Base-by-base conservation (phyloP, 805 yeast species). In the Yamadazyma endophytica region DNA sequence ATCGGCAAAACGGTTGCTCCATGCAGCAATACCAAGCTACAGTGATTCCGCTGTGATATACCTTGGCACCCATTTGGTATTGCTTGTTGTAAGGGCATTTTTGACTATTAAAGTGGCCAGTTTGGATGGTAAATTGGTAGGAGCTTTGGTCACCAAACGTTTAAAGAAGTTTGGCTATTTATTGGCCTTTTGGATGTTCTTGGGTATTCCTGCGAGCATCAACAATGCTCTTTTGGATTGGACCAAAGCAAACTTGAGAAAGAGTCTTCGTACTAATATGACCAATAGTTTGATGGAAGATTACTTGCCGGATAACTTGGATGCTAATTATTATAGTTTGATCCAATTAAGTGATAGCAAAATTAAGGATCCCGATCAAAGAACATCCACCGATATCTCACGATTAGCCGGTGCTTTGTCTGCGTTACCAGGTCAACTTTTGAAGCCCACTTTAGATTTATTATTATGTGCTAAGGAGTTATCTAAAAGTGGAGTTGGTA, bases 181-280 rank as follows among this genome's bases (percentile, higher is more conserved):
- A 17, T 56, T 88, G 33, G 64, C 73, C 2, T 67, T 75, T 47
- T 89, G 97, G 97, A 75, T 89, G 80, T 46, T 76, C 11, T 65
- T 89, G 9, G 96, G 96, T 8, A 53, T 87, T 7, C 97, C 97
- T 0, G 92, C 95, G 2, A 74, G 95, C 2, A 49, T 84, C 18
- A 79, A 84, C 7, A 86, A 88, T 47, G 75, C 95, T 0, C 54
- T 83, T 32, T 68, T 88, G 32, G 64, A 68, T 11, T 81, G 75
- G 61, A 69, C 79, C 2, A 79, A 78, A 26, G 71, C 68, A 37
- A 64, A 75, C 31, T 63, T 82, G 36, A 64, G 85, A 1, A 68
- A 74, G 35, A 51, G 70, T 20, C 72, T 86, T 42, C 72, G 95
- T 43, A 57, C 67, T 23, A 75, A 78, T 47, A 63, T 89, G 30